Percentiles rank a stretch among this genome's conserved stretches.
phyloP scores from a whole-genome alignment of 257 asterid genomes.

The Petrea volubilis region DNA sequence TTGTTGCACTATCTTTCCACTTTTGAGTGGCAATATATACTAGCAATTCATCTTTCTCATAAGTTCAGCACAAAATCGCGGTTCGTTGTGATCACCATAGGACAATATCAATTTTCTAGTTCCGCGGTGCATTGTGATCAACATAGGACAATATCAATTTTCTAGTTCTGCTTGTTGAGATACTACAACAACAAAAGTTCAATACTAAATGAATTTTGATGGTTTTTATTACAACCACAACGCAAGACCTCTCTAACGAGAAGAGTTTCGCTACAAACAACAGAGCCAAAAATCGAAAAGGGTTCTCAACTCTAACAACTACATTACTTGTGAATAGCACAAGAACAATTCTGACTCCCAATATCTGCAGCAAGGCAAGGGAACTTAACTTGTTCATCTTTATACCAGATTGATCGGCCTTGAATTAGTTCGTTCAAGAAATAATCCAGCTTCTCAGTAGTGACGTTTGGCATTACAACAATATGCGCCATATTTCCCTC shows the following conservation, averaged over 20 bases:
- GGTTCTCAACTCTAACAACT: constrained; percentile 18
- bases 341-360: constrained; percentile 60
- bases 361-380: constrained; percentile 87
- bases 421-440: constrained; percentile 63
- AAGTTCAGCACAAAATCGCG: too few species aligned
- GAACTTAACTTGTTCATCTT: constrained; percentile 48
- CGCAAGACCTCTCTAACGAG: not conserved
- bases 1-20: too few species aligned
- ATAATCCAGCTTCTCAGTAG: constrained; percentile 69
- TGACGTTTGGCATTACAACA: constrained; percentile 88
- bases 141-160: too few species aligned
- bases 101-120: not conserved
- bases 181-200: constrained; percentile 2
- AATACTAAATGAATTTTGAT: too few species aligned
- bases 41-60: too few species aligned
- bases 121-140: too few species aligned
- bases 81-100: not conserved
- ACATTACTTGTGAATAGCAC: constrained; percentile 46
- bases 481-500: constrained; percentile 91
- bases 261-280: constrained; percentile 13
- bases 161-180: not conserved
- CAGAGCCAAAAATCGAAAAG: not conserved
- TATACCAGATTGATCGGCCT: constrained; percentile 72
- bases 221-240: constrained; percentile 4
- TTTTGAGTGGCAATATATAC: too few species aligned